Evolutionary conservation across 345 rosid species (phyloP).

Genomic region (Syzygium aromaticum): DNA sequence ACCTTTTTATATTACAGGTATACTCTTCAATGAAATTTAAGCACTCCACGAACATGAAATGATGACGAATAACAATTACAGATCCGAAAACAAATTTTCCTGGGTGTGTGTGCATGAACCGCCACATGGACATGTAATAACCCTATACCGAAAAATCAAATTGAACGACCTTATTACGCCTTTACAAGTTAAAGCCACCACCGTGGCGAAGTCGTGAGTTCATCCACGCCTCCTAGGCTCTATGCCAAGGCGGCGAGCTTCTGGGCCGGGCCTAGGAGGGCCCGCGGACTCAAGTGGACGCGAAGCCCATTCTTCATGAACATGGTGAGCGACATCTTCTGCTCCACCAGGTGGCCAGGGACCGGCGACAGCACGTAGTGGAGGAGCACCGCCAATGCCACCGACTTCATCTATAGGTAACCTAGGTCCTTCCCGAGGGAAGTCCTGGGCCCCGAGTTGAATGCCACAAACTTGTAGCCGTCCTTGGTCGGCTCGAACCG

Average conservation of each 20-base stretch:
- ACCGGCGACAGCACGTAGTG: slow-evolving; percentile 59
- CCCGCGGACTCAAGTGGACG: slow-evolving; percentile 64
- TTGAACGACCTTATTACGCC: background rate
- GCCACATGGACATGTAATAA: background rate
- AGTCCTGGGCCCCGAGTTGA: slow-evolving; percentile 85
- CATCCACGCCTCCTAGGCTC: background rate
- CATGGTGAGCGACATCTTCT: slow-evolving; percentile 89
- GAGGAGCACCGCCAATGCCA: slow-evolving; percentile 76
- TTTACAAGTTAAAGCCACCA: background rate
- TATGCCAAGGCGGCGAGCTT: background rate
- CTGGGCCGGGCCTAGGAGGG: slow-evolving; percentile 5
- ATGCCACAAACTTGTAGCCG: slow-evolving; percentile 76
- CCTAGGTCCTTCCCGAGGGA: slow-evolving; percentile 91
- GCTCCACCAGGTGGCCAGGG: slow-evolving; percentile 80
- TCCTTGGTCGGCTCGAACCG: slow-evolving; percentile 65
- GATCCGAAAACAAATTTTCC: background rate
- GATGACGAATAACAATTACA: background rate
- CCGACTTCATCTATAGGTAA: slow-evolving; percentile 86
- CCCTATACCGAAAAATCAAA: background rate
- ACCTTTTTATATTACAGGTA: background rate
- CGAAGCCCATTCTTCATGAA: slow-evolving; percentile 83
- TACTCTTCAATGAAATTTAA: background rate
- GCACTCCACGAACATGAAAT: background rate
- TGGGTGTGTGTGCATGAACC: background rate
- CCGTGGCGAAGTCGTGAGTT: background rate